These are phyloP conservation scores for Aeminium ludgeri DNA, from an alignment of 495 filamentous ascomycete genomes.

Conservation along the genomic window DNA sequence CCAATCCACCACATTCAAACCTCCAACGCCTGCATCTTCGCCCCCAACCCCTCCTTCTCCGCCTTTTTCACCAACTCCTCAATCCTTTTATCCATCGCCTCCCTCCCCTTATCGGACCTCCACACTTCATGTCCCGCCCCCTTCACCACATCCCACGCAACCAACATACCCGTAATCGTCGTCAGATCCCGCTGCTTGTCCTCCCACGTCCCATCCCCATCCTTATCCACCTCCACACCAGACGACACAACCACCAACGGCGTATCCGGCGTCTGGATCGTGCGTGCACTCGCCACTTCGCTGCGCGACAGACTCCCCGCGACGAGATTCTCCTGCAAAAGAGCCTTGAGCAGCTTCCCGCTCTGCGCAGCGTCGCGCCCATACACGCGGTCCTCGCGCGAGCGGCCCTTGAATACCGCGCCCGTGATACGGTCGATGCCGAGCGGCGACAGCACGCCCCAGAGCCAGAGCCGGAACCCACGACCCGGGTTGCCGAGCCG, in stretches of 20 bases:
- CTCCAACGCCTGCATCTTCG: too few relatives aligned
- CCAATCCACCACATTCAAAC: too few relatives aligned
- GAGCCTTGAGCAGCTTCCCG: constrained; percentile 69
- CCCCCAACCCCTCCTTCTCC: not conserved
- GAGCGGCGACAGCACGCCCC: constrained; percentile 68
- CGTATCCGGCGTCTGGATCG: constrained; percentile 56
- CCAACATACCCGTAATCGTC: constrained; percentile 54
- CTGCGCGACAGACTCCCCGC: constrained; percentile 64
- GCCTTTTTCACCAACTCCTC: constrained; percentile 36
- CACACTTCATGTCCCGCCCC: constrained; percentile 80
- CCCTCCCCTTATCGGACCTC: constrained; percentile 48
- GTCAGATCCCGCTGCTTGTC: constrained; percentile 65
- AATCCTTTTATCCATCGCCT: constrained; percentile 53
- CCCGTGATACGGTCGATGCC: constrained; percentile 64
- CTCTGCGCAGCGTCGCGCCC: constrained; percentile 61
- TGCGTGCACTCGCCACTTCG: constrained; percentile 57
- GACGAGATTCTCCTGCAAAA: constrained; percentile 83
- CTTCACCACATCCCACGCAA: constrained; percentile 74
- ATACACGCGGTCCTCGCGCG: constrained; percentile 66
- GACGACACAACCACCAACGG: constrained; percentile 73
- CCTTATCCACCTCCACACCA: constrained; percentile 38
- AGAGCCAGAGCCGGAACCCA: constrained; percentile 73
- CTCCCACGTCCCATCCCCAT: constrained; percentile 61
- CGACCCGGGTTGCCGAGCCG: constrained; percentile 45
- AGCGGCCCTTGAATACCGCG: constrained; percentile 62